A percentile compares a stretch with the other conserved stretches of the same genome.
These are phyloP conservation scores for Gypsophila paniculata DNA, from an alignment of 179 eudicot species.

Conservation along the genomic window DNA sequence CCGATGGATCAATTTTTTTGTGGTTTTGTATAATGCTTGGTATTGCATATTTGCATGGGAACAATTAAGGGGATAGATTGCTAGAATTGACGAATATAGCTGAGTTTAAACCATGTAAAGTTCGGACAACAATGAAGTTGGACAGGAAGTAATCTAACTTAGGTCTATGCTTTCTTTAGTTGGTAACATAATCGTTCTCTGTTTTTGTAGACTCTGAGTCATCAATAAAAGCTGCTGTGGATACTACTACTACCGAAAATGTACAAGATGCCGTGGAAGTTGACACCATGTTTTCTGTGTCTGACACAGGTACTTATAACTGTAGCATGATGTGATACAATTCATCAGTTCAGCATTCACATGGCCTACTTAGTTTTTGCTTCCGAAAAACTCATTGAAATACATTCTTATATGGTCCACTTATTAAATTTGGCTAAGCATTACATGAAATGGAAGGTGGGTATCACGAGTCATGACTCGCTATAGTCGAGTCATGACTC, in stretches of 20 bases:
- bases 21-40: no score
- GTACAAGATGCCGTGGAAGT: constrained; percentile 9
- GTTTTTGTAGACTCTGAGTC: constrained; percentile 12
- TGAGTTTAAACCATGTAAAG: no score
- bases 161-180: constrained; percentile 5
- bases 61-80: background rate
- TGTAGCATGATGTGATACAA: no score
- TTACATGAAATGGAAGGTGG: no score
- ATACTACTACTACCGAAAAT: constrained; percentile 2
- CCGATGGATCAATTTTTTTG: no score
- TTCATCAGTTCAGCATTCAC: background rate
- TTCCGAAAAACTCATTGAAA: background rate
- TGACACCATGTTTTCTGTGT: constrained; percentile 17
- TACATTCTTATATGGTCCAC: background rate
- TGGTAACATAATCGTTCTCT: background rate
- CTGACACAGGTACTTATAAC: constrained; percentile 33
- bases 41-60: no score
- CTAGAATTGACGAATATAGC: no score
- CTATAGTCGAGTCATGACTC: no score
- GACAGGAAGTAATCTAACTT: no score
- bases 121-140: no score
- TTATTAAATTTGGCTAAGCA: background rate
- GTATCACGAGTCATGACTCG: background rate
- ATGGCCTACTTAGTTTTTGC: background rate
- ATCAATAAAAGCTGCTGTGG: background rate